phyloP scores from a whole-genome alignment of 352 stramenopile species.

The Phytopythium chamaehyphon region DNA sequence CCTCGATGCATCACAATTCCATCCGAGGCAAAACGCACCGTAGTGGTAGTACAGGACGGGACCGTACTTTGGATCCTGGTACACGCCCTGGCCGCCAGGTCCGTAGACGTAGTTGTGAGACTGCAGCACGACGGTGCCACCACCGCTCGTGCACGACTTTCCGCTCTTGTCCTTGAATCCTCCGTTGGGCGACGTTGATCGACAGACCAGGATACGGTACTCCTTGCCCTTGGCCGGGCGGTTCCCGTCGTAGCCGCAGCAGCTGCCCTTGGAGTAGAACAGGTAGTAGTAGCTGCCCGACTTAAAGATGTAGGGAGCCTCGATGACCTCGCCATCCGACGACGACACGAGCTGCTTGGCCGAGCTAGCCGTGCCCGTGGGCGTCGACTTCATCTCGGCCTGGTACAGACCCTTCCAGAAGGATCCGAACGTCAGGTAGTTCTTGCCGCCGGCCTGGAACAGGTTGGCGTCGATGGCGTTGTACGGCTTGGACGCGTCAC shows the following conservation, averaged over 20 bases:
- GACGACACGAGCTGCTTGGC: conserved; percentile 22
- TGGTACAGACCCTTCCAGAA: conserved; percentile 38
- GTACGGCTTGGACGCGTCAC: conserved; percentile 31
- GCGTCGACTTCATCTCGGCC: conserved; percentile 13
- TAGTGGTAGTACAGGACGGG: conserved; percentile 56
- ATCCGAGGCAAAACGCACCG: conserved; percentile 14
- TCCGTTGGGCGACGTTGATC: conserved; percentile 26
- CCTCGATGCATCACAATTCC: not conserved
- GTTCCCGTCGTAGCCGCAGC: conserved; percentile 28
- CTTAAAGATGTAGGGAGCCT: conserved; percentile 34
- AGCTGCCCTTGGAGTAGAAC: conserved; percentile 40
- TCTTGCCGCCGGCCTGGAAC: conserved; percentile 22
- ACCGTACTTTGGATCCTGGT: conserved; percentile 33
- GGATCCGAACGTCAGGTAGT: conserved; percentile 48
- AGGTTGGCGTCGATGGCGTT: conserved; percentile 55
- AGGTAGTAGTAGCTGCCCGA: conserved; percentile 37
- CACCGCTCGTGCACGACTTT: conserved; percentile 27
- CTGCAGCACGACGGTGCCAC: conserved; percentile 39
- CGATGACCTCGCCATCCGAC: conserved; percentile 27
- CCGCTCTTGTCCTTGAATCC: conserved; percentile 38
- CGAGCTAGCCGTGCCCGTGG: conserved; percentile 5
- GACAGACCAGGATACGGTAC: conserved; percentile 42
- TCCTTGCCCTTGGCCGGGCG: conserved; percentile 37
- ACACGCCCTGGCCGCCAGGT: conserved; percentile 41
- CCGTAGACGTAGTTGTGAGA: conserved; percentile 40